A percentile compares a stretch with the other conserved stretches of the same genome.
Evolutionary conservation across 2,329 filamentous ascomycete genomes (phyloP).

Genomic region (Trichoderma harzianum): DNA sequence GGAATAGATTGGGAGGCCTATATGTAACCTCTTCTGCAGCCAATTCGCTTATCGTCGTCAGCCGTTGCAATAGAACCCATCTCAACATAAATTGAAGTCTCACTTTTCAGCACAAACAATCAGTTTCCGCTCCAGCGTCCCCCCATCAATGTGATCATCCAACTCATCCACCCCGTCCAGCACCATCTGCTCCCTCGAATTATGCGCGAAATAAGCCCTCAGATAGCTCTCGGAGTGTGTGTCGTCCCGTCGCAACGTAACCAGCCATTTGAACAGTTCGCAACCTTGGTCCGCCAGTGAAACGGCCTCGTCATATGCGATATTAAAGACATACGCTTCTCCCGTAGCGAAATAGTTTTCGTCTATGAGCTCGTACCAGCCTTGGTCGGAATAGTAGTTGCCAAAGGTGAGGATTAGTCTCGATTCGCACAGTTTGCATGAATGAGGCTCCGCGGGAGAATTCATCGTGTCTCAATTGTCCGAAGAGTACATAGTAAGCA

Average conservation of each 20-base stretch:
- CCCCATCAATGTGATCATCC: conserved; percentile 5
- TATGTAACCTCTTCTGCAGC: neutral
- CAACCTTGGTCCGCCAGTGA: conserved; percentile 1
- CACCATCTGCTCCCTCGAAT: conserved; percentile 7
- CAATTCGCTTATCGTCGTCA: neutral
- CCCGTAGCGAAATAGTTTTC: conserved; percentile 10
- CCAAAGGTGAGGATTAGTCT: neutral
- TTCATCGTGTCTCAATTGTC: neutral
- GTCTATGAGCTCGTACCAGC: conserved; percentile 5
- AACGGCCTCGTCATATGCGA: neutral
- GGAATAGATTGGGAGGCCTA: neutral
- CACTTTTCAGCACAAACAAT: neutral
- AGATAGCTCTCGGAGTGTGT: neutral
- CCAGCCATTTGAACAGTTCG: neutral
- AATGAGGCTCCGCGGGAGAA: neutral
- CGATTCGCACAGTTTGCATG: neutral
- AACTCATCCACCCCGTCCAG: conserved; percentile 5
- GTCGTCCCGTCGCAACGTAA: neutral
- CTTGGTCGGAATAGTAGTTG: conserved; percentile 2
- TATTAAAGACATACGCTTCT: conserved; percentile 2
- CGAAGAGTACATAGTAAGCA: neutral
- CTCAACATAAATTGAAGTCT: neutral
- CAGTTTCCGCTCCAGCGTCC: neutral
- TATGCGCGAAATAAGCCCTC: conserved; percentile 3
- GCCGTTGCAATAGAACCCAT: neutral